phyloP scores from a whole-genome alignment of 345 rosid genomes.

The Turritis glabra region DNA sequence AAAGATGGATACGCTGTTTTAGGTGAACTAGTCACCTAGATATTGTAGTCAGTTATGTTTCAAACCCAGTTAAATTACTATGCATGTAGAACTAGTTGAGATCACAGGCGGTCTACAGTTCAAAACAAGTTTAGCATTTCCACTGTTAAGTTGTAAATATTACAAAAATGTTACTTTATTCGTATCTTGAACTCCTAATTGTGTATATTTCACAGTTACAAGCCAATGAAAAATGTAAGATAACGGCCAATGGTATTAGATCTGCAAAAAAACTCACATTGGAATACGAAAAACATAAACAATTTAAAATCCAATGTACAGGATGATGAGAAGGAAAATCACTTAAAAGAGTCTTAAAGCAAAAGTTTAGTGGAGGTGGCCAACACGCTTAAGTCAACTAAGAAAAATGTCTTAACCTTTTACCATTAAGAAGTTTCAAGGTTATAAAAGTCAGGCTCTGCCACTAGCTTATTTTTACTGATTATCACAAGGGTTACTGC shows the following conservation, averaged over 20 bases:
- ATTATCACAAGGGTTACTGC: constrained; percentile 22
- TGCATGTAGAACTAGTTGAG: constrained; percentile 28
- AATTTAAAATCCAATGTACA: constrained; percentile 23
- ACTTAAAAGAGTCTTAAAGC: constrained; percentile 28
- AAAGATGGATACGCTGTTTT: constrained; percentile 50
- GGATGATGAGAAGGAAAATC: constrained; percentile 36
- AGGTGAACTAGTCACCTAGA: constrained; percentile 44
- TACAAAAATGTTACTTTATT: constrained; percentile 33
- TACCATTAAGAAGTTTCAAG: constrained; percentile 23
- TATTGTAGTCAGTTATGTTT: constrained; percentile 18
- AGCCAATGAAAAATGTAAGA: background rate
- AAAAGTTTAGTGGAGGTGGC: constrained; percentile 21
- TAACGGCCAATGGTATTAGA: background rate
- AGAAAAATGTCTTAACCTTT: constrained; percentile 15
- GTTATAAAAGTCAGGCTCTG: constrained; percentile 13
- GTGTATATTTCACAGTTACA: background rate
- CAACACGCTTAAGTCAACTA: constrained; percentile 39
- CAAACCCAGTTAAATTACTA: constrained; percentile 21
- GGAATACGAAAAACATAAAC: constrained; percentile 16
- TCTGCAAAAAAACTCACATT: background rate
- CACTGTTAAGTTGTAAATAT: constrained; percentile 41
- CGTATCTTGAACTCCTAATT: constrained; percentile 5
- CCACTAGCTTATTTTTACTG: constrained; percentile 31
- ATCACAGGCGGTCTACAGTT: constrained; percentile 30
- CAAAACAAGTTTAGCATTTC: constrained; percentile 24